phyloP scores from a whole-genome alignment of 108 stramenopile genomes.

The Hondaea fermentalgiana region DNA sequence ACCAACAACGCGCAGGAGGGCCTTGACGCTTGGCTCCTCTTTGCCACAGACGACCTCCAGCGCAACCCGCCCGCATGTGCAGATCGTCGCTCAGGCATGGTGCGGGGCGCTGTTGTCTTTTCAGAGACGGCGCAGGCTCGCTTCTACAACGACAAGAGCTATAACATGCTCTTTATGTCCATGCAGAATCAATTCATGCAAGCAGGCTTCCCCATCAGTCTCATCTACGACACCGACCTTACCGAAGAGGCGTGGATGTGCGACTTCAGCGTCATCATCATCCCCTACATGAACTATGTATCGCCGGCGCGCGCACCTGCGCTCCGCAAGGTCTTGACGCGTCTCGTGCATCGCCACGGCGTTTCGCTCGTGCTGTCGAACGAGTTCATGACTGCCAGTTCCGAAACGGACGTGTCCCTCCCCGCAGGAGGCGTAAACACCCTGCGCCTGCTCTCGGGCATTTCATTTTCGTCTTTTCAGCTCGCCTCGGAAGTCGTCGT shows the following conservation, averaged over 20 bases:
- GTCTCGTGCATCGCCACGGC: not conserved
- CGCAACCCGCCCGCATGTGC: not conserved
- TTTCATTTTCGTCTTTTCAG: not conserved
- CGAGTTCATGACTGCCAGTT: not conserved
- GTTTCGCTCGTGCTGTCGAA: not conserved
- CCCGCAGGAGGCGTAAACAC: not conserved
- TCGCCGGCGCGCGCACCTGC: not conserved
- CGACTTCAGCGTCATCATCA: not conserved
- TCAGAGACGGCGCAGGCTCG: not conserved
- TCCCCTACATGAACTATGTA: not conserved
- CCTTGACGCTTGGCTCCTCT: not conserved
- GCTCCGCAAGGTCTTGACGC: not conserved
- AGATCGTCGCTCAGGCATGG: not conserved
- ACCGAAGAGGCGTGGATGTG: not conserved
- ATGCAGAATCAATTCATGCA: conserved; percentile 14
- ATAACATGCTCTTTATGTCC: not conserved
- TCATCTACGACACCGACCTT: not conserved
- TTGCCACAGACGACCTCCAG: not conserved
- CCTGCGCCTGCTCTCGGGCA: not conserved
- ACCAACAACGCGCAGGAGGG: not conserved
- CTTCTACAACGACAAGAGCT: not conserved
- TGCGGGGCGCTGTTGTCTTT: not conserved
- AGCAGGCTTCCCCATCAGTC: not conserved
- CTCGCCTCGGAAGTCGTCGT: not conserved
- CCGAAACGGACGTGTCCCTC: not conserved